Evolutionary conservation across 495 filamentous ascomycete genomes (phyloP).

Genomic region (Ramalina peruviana): DNA sequence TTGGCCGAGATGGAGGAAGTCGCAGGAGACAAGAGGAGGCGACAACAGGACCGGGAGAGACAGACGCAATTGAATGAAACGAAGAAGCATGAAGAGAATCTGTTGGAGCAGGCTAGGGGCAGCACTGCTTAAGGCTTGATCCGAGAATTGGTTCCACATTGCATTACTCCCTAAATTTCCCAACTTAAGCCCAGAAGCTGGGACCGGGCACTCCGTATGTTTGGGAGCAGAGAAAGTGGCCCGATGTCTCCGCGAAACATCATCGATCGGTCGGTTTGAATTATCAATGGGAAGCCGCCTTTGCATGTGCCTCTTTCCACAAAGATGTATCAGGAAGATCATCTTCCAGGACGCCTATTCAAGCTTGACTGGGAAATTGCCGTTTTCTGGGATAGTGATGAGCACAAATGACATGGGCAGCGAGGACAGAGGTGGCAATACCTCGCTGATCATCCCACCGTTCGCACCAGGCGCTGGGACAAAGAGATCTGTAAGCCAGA

Average conservation of each 20-base stretch:
- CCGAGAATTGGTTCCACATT: not conserved
- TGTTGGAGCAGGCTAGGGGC: constrained; percentile 42
- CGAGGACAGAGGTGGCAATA: constrained; percentile 28
- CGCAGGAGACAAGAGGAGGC: constrained; percentile 38
- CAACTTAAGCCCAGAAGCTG: too few relatives aligned
- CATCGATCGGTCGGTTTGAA: too few relatives aligned
- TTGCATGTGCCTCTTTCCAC: too few relatives aligned
- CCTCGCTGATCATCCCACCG: constrained; percentile 97
- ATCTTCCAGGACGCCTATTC: constrained; percentile 13
- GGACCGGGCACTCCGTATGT: too few relatives aligned
- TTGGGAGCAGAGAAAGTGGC: too few relatives aligned
- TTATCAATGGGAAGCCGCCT: too few relatives aligned
- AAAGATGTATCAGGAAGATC: too few relatives aligned
- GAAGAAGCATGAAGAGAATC: constrained; percentile 46
- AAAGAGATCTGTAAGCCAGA: constrained; percentile 89
- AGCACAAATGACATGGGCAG: not conserved
- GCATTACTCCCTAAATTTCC: too few relatives aligned
- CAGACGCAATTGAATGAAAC: constrained; percentile 47
- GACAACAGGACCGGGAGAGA: constrained; percentile 41
- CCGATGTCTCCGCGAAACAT: too few relatives aligned
- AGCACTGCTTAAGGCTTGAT: not conserved
- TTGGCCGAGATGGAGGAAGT: constrained; percentile 41
- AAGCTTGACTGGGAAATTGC: constrained; percentile 67
- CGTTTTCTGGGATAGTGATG: constrained; percentile 47
- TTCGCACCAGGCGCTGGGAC: constrained; percentile 86